These are phyloP conservation scores for Casuarina glauca DNA, from an alignment of 306 rosid species.

Conservation along the genomic window DNA sequence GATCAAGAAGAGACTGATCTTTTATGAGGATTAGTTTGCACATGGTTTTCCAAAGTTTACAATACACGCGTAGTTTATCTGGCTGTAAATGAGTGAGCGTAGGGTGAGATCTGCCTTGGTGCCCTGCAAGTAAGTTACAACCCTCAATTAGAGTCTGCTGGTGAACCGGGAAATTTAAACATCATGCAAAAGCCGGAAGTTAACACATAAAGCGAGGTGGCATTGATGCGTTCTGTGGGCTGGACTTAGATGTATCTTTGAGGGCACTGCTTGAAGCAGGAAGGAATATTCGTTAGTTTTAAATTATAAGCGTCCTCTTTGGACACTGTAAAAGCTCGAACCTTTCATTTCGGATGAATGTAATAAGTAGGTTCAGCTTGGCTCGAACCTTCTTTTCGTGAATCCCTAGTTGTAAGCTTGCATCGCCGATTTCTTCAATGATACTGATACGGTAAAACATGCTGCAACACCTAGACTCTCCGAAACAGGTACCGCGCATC, in stretches of 20 bases:
- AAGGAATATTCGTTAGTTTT: background rate
- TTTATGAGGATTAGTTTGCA: slow-evolving; percentile 39
- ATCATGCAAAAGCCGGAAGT: background rate
- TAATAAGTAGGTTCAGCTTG: background rate
- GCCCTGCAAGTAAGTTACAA: background rate
- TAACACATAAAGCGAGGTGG: background rate
- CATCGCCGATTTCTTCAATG: background rate
- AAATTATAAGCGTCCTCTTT: background rate
- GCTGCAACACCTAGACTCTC: no score
- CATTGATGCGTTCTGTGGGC: background rate
- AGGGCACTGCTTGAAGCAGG: background rate
- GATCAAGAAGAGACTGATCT: slow-evolving; percentile 96
- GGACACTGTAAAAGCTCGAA: background rate
- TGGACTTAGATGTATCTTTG: background rate
- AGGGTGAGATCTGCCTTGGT: background rate
- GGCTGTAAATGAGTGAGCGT: background rate
- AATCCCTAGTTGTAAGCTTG: no score
- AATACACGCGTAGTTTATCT: background rate
- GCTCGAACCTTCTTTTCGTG: no score
- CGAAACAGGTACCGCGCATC: background rate
- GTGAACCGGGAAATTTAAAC: background rate
- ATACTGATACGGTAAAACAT: background rate
- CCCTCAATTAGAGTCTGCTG: background rate
- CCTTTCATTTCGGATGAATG: background rate
- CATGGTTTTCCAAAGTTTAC: background rate